Percentiles rank a stretch among this genome's conserved stretches.
phyloP scores from a whole-genome alignment of 352 stramenopile species.

The Phytophthora foliorum region DNA sequence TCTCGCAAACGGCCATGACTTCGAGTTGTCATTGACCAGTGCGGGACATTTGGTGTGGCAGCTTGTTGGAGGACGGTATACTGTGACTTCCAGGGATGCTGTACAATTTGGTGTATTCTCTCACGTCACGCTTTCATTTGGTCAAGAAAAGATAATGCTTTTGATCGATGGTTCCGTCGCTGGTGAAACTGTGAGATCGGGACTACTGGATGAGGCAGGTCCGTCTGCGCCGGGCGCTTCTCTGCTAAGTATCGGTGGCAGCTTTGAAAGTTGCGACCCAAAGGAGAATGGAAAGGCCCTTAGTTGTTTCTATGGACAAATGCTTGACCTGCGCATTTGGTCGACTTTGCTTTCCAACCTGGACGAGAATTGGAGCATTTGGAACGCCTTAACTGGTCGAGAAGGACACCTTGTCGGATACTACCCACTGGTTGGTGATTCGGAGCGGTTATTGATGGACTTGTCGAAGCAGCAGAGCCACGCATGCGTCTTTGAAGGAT shows the following conservation, averaged over 20 bases:
- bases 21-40: slow-evolving; percentile 55
- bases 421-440: slow-evolving; percentile 77
- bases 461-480: slow-evolving; percentile 79
- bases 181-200: slow-evolving; percentile 40
- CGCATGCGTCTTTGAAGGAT: slow-evolving; percentile 65
- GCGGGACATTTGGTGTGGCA: slow-evolving; percentile 62
- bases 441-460: slow-evolving; percentile 74
- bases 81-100: slow-evolving; percentile 44
- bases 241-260: slow-evolving; percentile 61
- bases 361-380: slow-evolving; percentile 43
- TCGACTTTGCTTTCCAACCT: slow-evolving; percentile 42
- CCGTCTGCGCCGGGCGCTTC: slow-evolving; percentile 39
- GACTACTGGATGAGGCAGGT: slow-evolving; percentile 31
- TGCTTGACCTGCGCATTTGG: slow-evolving; percentile 83
- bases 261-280: slow-evolving; percentile 45
- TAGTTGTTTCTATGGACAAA: slow-evolving; percentile 66
- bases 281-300: slow-evolving; percentile 31
- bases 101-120: slow-evolving; percentile 63
- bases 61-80: slow-evolving; percentile 49
- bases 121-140: slow-evolving; percentile 70
- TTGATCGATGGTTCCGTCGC: slow-evolving; percentile 56
- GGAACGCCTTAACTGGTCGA: slow-evolving; percentile 43
- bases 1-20: slow-evolving; percentile 70
- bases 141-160: slow-evolving; percentile 47
- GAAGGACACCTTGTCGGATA: slow-evolving; percentile 72